Evolutionary conservation across 768 basidiomycete species (phyloP).

Genomic region (Leccinum variicolor): DNA sequence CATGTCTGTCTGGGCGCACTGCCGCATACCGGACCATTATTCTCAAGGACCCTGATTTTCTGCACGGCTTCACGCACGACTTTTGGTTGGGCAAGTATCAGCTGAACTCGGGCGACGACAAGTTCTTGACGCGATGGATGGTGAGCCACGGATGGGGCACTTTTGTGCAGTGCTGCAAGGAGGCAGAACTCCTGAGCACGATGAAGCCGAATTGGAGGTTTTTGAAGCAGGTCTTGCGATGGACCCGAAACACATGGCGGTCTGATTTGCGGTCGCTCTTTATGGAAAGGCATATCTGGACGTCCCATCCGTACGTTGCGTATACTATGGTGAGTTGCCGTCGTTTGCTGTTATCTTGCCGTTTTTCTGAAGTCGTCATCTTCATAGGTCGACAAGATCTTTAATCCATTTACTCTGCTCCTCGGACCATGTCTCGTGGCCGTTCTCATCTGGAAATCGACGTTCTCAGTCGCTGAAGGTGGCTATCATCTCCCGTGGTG

Average conservation of each 20-base stretch:
- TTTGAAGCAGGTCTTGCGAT: constrained; percentile 88
- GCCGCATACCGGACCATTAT: constrained; percentile 94
- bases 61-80: constrained; percentile 92
- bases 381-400: constrained; percentile 71
- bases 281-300: constrained; percentile 87
- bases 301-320: constrained; percentile 68
- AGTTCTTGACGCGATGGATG: constrained; percentile 96
- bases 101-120: constrained; percentile 91
- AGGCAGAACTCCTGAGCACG: constrained; percentile 82
- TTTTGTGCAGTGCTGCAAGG: constrained; percentile 85
- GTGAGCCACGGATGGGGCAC: constrained; percentile 94
- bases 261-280: constrained; percentile 86
- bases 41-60: constrained; percentile 90
- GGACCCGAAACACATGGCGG: constrained; percentile 95
- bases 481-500: constrained; percentile 84
- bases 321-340: constrained; percentile 70
- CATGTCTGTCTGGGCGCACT: constrained; percentile 89
- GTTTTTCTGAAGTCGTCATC: constrained; percentile 1
- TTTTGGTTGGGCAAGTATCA: constrained; percentile 94
- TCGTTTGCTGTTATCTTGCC: background rate
- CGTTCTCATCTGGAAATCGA: constrained; percentile 76
- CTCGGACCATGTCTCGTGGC: constrained; percentile 79
- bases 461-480: constrained; percentile 58
- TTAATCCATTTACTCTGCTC: constrained; percentile 85
- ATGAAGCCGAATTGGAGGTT: constrained; percentile 99